Evolutionary conservation across 345 rosid species (phyloP).

Genomic region (Eucalyptus pumila): DNA sequence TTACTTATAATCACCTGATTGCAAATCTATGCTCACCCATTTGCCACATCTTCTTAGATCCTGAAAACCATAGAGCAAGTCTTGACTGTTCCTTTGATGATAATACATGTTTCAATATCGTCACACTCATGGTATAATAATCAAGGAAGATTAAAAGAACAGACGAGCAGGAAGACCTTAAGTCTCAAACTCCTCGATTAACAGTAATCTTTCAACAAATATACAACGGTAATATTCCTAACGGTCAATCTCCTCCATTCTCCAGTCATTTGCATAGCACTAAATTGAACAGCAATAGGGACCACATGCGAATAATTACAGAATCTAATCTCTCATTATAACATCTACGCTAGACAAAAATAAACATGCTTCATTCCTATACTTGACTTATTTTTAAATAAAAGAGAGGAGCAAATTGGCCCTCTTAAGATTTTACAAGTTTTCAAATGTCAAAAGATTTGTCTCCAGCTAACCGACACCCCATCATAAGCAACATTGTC

Average conservation of each 20-base stretch:
- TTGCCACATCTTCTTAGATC: not conserved
- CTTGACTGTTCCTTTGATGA: not conserved
- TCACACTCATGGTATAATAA: not conserved
- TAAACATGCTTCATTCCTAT: not conserved
- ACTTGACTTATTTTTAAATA: not conserved
- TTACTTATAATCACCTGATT: not conserved
- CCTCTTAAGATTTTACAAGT: not conserved
- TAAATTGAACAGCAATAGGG: not conserved
- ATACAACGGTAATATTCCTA: not conserved
- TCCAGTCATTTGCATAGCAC: not conserved
- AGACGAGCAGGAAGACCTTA: accelerated
- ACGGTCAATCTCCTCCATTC: not conserved
- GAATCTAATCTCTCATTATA: not conserved
- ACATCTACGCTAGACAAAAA: not conserved
- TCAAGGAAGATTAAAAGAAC: not conserved
- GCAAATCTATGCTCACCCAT: not conserved
- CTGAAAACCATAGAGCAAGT: not conserved
- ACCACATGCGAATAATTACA: not conserved
- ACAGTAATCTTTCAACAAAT: not conserved
- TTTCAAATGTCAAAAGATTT: not conserved
- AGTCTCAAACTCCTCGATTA: not conserved
- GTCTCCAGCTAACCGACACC: not conserved
- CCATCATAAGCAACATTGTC: not conserved
- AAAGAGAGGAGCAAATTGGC: not conserved
- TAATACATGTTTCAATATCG: not conserved